Percentiles rank a stretch among this genome's conserved stretches.
Conservation (phyloP, 306 rosid species). For the Citrullus mucosospermus region DNA sequence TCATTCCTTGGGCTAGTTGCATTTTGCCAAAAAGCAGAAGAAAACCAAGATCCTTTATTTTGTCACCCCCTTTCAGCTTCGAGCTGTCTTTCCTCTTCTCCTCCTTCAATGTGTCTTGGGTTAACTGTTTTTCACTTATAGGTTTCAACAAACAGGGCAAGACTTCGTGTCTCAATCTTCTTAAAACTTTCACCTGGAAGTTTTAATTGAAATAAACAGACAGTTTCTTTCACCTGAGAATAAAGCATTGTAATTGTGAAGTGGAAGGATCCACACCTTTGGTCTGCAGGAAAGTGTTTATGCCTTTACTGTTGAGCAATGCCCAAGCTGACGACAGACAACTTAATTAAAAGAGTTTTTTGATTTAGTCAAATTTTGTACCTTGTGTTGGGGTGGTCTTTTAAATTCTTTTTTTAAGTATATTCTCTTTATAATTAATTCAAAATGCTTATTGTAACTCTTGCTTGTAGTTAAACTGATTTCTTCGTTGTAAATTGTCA, state of each 20-base stretch:
- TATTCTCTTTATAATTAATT: neutral
- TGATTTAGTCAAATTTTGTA: neutral
- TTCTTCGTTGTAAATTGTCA: neutral
- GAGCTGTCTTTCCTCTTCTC: neutral
- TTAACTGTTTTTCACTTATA: neutral
- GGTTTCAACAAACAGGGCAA: neutral
- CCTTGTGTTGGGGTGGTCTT: neutral
- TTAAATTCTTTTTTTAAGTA: neutral
- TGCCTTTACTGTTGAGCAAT: neutral
- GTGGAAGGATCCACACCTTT: neutral
- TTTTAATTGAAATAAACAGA: neutral
- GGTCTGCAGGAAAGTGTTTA: neutral
- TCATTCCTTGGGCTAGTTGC: no score
- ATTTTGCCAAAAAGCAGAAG: neutral
- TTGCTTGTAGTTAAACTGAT: neutral
- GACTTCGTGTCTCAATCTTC: neutral
- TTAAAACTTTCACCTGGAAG: neutral
- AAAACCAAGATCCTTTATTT: neutral
- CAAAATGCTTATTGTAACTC: neutral
- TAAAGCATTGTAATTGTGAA: neutral
- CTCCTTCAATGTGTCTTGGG: neutral
- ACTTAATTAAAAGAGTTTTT: neutral
- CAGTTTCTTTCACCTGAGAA: neutral
- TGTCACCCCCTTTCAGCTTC: neutral
- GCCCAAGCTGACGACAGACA: no score